Evolutionary conservation across 2,329 filamentous ascomycete genomes (phyloP).

Genomic region (Mycocentrospora acerina): DNA sequence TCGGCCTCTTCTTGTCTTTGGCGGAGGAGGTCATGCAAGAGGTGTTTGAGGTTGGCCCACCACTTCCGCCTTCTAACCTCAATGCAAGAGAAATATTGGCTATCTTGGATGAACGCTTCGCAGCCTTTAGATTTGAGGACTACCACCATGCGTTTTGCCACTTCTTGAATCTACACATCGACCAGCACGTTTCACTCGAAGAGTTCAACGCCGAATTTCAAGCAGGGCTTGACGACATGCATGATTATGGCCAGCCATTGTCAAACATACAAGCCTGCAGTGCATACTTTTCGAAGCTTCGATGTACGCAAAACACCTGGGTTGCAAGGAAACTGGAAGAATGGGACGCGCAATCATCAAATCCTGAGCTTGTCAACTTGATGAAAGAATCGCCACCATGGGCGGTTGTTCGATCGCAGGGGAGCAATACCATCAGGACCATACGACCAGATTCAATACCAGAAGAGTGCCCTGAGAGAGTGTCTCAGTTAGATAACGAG

Average conservation of each 20-base stretch:
- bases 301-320: conserved; percentile 42
- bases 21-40: conserved; percentile 42
- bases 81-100: conserved; percentile 37
- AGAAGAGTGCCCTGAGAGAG: conserved; percentile 21
- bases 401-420: conserved; percentile 32
- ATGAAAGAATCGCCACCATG: conserved; percentile 36
- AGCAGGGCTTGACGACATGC: conserved; percentile 34
- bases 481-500: conserved; percentile 22
- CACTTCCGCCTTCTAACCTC: conserved; percentile 34
- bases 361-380: conserved; percentile 26
- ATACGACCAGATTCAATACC: conserved; percentile 21
- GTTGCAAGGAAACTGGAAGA: conserved; percentile 35
- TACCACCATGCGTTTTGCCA: conserved; percentile 42
- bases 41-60: conserved; percentile 37
- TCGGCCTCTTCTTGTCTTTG: conserved; percentile 40
- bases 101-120: conserved; percentile 31
- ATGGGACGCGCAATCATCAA: conserved; percentile 27
- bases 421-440: conserved; percentile 17
- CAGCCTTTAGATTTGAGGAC: conserved; percentile 33
- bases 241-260: conserved; percentile 37
- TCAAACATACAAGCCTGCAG: conserved; percentile 39
- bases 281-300: conserved; percentile 41
- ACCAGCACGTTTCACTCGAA: conserved; percentile 32
- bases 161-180: conserved; percentile 41
- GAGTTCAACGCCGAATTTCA: conserved; percentile 40